Evolutionary conservation across 2,329 filamentous ascomycete genomes (phyloP), one percentile per base, ranked within the genome.

Genomic region (Monosporascus sp.): DNA sequence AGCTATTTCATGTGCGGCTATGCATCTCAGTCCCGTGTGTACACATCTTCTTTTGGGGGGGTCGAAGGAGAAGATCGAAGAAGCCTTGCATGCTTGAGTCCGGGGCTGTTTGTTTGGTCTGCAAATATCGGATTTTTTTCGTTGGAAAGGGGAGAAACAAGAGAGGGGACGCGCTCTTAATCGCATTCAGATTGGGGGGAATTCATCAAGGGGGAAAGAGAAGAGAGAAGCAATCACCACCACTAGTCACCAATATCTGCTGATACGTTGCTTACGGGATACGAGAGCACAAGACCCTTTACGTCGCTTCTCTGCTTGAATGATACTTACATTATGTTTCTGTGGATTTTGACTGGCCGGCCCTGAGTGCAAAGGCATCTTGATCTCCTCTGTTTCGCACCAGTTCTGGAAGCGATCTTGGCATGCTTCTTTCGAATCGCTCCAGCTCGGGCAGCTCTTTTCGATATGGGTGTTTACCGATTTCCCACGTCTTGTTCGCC

Each of bases 21-120:
- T 52, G 51, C 48, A 48, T 37, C 35, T 52, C 51, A 37, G 22
- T 35, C 24, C 14, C 43, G 9, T 31, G 37, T 44, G 48, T 46
- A 47, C 31, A 47, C 45, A 31, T 46, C 31, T 44, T 53, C 40
- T 22, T 22, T 37, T n/a, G n/a, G 15, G 18, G 40, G 18, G 18
- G 5, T 43, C 20, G 18, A 40, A 40, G 40, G 22, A 40, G 38
- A 40, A 40, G 38, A 17, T 43, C 40, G 20, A 24, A 20, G 40
- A 22, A 24, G 3, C 8, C 24, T 43, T 22, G 18, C 40, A 43
- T 18, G n/a, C 40, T 43, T 43, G 2, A 35, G 31, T 35, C 31
- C 9, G 18, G 9, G 22, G 22, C 18, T 24, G 18, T 20, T 24
- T 43, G 18, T 43, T 43, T 14, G 40, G 20, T 43, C 40, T 20